These are phyloP conservation scores for Skeletonema costatum DNA, from an alignment of 108 stramenopile species.

Conservation along the genomic window DNA sequence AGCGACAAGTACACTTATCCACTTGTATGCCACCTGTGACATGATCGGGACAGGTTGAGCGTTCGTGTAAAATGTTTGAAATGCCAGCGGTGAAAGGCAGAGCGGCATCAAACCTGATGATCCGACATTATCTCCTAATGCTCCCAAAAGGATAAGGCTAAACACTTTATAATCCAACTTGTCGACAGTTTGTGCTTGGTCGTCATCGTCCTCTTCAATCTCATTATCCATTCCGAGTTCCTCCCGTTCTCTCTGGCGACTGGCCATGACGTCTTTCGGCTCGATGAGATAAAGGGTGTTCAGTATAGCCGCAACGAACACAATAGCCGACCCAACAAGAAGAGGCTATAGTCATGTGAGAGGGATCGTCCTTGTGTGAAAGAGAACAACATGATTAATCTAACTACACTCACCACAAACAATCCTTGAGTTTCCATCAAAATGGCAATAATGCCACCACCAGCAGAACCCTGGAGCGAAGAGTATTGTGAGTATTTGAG, in stretches of 20 bases:
- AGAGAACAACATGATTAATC: too few relatives aligned
- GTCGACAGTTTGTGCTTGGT: constrained; percentile 1
- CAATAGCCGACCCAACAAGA: constrained; percentile 4
- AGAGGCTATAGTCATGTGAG: neutral
- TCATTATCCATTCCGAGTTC: neutral
- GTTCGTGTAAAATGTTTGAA: constrained; percentile 4
- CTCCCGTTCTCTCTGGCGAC: constrained; percentile 2
- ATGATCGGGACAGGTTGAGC: constrained; percentile 1
- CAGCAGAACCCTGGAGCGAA: neutral
- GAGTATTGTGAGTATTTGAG: too few relatives aligned
- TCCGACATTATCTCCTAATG: constrained; percentile 11
- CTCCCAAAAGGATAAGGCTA: constrained; percentile 4
- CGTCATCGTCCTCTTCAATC: constrained; percentile 5
- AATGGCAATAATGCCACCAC: constrained; percentile 20
- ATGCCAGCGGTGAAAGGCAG: constrained; percentile 9
- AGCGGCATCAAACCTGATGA: constrained; percentile 4
- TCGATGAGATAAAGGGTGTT: constrained; percentile 5
- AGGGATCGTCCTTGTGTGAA: neutral
- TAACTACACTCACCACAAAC: constrained; percentile 4
- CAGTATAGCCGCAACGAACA: neutral
- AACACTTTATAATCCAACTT: constrained; percentile 13
- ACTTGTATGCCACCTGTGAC: constrained; percentile 14
- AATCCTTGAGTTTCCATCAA: constrained; percentile 21
- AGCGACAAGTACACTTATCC: constrained; percentile 2
- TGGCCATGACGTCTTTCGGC: constrained; percentile 7